Evolutionary conservation across 139 green algal genomes (phyloP).

Genomic region (Gonium pectorale): DNA sequence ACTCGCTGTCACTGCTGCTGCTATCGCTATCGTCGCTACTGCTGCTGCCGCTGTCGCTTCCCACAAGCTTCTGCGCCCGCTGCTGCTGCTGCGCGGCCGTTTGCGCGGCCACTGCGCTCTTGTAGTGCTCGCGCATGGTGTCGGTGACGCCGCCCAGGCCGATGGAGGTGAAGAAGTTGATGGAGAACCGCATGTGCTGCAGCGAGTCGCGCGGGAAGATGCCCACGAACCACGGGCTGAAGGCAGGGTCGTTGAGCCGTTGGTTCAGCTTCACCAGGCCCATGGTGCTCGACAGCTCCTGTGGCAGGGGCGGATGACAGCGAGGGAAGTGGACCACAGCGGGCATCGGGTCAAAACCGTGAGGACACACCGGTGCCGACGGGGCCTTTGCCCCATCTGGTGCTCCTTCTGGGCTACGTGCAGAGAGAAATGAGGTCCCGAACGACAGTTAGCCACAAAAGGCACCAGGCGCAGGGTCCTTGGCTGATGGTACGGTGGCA

Average conservation of each 20-base stretch:
- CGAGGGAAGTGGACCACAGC: too few relatives aligned
- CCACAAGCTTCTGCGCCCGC: slow-evolving; percentile 1
- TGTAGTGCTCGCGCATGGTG: slow-evolving; percentile 82
- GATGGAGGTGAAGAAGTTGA: slow-evolving; percentile 99
- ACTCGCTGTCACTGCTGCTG: slow-evolving; percentile 17
- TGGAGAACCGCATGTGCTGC: slow-evolving; percentile 96
- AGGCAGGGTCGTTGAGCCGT: slow-evolving; percentile 84
- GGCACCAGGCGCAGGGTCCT: too few relatives aligned
- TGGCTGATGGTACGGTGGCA: too few relatives aligned
- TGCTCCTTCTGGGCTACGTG: too few relatives aligned
- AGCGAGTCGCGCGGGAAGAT: slow-evolving; percentile 91
- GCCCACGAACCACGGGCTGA: slow-evolving; percentile 76
- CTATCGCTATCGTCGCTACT: slow-evolving; percentile 19
- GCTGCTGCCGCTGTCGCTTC: slow-evolving; percentile 17
- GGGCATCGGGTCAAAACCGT: too few relatives aligned
- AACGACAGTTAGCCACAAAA: too few relatives aligned
- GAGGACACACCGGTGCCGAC: too few relatives aligned
- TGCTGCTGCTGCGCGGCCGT: slow-evolving; percentile 42
- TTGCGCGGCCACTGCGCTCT: slow-evolving; percentile 65
- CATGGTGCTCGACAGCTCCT: slow-evolving; percentile 94
- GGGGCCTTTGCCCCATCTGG: too few relatives aligned
- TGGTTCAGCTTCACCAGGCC: slow-evolving; percentile 90
- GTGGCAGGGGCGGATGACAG: slow-evolving; percentile 13
- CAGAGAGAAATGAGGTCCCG: too few relatives aligned
- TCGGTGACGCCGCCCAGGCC: slow-evolving; percentile 97